Conservation (phyloP, 1,284 basidiomycete species). For the Trametes pubescens region DNA sequence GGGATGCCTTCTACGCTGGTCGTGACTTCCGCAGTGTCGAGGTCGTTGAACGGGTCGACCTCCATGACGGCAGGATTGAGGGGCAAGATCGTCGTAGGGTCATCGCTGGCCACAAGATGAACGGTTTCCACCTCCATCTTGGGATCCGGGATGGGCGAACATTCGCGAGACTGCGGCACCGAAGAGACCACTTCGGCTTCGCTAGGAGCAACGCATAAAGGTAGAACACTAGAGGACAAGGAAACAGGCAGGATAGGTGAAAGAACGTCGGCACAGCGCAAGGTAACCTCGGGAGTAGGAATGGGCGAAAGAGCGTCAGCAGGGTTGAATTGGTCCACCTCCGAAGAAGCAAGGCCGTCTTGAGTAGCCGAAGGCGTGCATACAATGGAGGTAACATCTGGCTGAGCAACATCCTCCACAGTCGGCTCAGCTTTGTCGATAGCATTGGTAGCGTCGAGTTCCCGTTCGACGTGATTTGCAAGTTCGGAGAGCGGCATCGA, state of each 20-base stretch:
- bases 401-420: no score
- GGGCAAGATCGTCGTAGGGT: background rate
- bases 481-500: background rate
- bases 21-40: background rate
- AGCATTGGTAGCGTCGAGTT: background rate
- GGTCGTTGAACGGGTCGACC: background rate
- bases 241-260: no score
- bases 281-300: background rate
- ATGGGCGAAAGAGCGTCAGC: background rate
- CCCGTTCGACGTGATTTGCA: background rate
- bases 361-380: no score
- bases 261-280: background rate
- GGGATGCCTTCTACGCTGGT: background rate
- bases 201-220: background rate
- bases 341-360: no score
- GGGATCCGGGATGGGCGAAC: background rate
- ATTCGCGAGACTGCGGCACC: background rate
- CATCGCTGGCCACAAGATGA: background rate
- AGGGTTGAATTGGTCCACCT: background rate
- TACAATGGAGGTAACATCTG: no score
- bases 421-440: background rate
- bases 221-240: background rate
- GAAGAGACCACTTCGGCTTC: background rate
- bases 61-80: background rate
- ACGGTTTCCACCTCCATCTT: background rate